These are phyloP conservation scores for Suillus variegatus DNA, from an alignment of 768 basidiomycete species.

Conservation along the genomic window DNA sequence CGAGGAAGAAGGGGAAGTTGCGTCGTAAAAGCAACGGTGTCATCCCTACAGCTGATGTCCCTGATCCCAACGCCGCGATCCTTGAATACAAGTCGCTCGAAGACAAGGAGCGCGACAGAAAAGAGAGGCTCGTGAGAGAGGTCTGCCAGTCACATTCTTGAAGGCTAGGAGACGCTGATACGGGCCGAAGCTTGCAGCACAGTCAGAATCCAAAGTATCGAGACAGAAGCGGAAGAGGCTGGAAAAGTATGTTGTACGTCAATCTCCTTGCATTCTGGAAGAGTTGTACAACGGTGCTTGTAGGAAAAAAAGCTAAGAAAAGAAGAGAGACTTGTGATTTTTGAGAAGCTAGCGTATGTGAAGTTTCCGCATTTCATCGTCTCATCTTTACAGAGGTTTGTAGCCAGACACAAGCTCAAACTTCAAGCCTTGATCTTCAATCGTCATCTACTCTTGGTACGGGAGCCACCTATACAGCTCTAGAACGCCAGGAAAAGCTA, in stretches of 20 bases:
- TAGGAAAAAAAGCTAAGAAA: slow-evolving; percentile 93
- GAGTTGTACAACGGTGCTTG: slow-evolving; percentile 3
- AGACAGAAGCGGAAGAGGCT: slow-evolving; percentile 86
- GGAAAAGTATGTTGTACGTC: slow-evolving; percentile 87
- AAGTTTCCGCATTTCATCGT: not conserved
- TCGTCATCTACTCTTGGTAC: slow-evolving; percentile 87
- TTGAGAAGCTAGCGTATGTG: slow-evolving; percentile 81
- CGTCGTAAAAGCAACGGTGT: slow-evolving; percentile 27
- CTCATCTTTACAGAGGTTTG: slow-evolving; percentile 28
- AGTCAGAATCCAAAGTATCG: slow-evolving; percentile 72
- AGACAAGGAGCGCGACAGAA: slow-evolving; percentile 60
- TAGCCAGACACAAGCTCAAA: slow-evolving; percentile 77
- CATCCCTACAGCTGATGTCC: slow-evolving; percentile 24
- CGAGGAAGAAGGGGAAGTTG: slow-evolving; percentile 64
- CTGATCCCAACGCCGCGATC: slow-evolving; percentile 61
- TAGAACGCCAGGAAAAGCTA: slow-evolving; percentile 54
- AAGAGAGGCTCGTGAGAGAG: slow-evolving; percentile 61
- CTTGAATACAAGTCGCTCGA: slow-evolving; percentile 59
- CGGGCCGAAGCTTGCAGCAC: slow-evolving; percentile 31
- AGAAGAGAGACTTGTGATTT: slow-evolving; percentile 75
- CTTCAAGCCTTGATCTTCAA: slow-evolving; percentile 62
- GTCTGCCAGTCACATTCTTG: slow-evolving; percentile 36
- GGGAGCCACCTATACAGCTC: slow-evolving; percentile 60
- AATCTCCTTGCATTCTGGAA: not conserved
- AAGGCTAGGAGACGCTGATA: not conserved